Base-by-base conservation (phyloP, 768 basidiomycete species). In the Tremella mesenterica region DNA sequence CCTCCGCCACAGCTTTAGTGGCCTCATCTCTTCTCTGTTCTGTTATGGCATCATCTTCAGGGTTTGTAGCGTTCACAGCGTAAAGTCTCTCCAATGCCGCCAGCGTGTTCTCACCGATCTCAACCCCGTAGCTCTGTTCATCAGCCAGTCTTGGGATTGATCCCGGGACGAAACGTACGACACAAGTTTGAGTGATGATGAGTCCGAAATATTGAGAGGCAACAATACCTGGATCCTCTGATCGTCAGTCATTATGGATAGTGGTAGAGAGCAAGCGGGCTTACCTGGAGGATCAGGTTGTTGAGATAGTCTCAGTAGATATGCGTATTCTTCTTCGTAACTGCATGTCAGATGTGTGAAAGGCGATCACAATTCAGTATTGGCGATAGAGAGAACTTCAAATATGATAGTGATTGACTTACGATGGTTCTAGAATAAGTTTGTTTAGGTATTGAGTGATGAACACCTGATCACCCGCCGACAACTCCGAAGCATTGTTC, bases 201-300 rank as follows among this genome's bases (percentile, higher is more conserved):
- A 63, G 65, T 2, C 59, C 61, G 6, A 59, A 54, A 54, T 67
- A 67, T 27, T 67, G 64, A 34, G 52, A 54, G 1, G 47, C 59
- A 9, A 60, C 25, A 21, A 66, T 53, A 3, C 39, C 50, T 3
- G 46, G 45, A 41, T 64, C 60, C 1, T 39, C 52, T 28, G 44
- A 10, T 45, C 27, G 52, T 52, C 43, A 63, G 45, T 33, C 26
- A 48, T 14, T 20, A 14, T 33, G 44, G 29, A 50, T 4, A 14
- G 29, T 28, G 23, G 38, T 44, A 44, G 1, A 23, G 16, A 23
- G 21, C 30, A 46, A 45, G n/a, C 8, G 27, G 29, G 26, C 46
- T 21, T n/a, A 48, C 48, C 23, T 14, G 33, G 23, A 7, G 34
- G 47, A 39, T 49, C 29, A 1, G 12, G 44, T 16, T 25, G 14